Evolutionary conservation across 768 basidiomycete species (phyloP).

Genomic region (Termitomyces sp.): DNA sequence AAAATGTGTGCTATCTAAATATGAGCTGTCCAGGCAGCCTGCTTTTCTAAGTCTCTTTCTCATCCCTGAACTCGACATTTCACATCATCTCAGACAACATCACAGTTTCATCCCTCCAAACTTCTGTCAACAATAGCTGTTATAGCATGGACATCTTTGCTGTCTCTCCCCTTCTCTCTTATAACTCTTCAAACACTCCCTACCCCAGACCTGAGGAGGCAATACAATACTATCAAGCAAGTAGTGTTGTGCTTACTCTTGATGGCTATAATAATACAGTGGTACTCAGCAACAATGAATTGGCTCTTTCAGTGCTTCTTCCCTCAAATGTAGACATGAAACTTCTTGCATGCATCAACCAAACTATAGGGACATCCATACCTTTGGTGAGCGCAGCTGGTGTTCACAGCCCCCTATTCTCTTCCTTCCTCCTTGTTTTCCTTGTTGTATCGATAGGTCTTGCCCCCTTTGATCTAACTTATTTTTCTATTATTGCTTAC

Average conservation of each 20-base stretch:
- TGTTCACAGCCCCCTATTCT: neutral
- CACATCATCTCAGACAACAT: constrained; percentile 38
- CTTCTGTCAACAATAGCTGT: neutral
- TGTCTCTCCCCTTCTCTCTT: constrained; percentile 12
- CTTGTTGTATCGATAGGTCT: neutral
- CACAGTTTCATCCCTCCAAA: constrained; percentile 16
- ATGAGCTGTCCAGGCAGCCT: constrained; percentile 39
- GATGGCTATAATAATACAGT: constrained; percentile 64
- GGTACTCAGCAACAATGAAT: constrained; percentile 7
- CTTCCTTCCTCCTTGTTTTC: neutral
- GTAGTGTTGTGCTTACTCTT: constrained; percentile 53
- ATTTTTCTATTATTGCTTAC: neutral
- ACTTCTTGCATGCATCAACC: neutral
- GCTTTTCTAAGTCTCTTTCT: constrained; percentile 6
- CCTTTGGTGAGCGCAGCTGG: neutral
- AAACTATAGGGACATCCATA: neutral
- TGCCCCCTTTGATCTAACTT: neutral
- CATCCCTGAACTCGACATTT: constrained; percentile 19
- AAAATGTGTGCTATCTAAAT: no score
- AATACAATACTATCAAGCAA: constrained; percentile 64
- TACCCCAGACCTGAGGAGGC: constrained; percentile 41
- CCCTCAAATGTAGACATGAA: neutral
- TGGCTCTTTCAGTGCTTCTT: neutral
- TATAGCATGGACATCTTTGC: neutral
- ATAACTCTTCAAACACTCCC: constrained; percentile 19